Evolutionary conservation across 495 filamentous ascomycete genomes (phyloP), one percentile per base, ranked within the genome.

Genomic region (Penicillium longicatenatum): DNA sequence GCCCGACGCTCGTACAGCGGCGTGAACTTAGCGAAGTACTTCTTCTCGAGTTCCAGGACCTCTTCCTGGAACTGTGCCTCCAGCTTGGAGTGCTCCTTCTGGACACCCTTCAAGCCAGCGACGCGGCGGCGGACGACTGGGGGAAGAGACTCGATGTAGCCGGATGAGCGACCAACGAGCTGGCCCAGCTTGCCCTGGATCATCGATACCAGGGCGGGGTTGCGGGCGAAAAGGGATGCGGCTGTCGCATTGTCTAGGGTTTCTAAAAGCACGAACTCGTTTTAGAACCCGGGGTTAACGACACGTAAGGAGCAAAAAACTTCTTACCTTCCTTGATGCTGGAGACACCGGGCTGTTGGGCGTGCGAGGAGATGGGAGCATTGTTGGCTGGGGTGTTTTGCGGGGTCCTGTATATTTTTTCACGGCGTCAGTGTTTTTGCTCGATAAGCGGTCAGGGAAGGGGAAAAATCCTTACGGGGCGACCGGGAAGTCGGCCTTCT

Each of bases 31-130:
- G 89, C 89, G 61, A 99, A 97, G 75, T 94, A 99, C 76, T 96
- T 95, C 85, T 99, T 99, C 82, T 99, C 95, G 20, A 99, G 84
- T 71, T 97, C 86, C 61, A 99, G 81, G 45, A 99, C 91, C 76
- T 97, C 95, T 71, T 98, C 92, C 73, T 99, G 95, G 75, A 98
- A 97, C 73, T 96, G 88, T 53, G 91, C 91, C 81, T 99, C 95
- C 62, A 99, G 86, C 79, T 97, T 96, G 50, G 93, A 87, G 77
- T 99, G 95, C 64, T 98, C 95, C 76, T 97, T 98, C 73, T 99
- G 95, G 57, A 99, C 89, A 67, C 93, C 95, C 79, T 98, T 98
- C 33, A 99, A 79, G 58, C 95, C 95, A 46, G 91, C 85, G 53
- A 99, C 93, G 64, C 95, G 92, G 62, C 90, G 89, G 70, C 93